Percentiles rank a stretch among this genome's conserved stretches.
Evolutionary conservation across 768 basidiomycete genomes (phyloP).

Genomic region (Podaxis sp.): DNA sequence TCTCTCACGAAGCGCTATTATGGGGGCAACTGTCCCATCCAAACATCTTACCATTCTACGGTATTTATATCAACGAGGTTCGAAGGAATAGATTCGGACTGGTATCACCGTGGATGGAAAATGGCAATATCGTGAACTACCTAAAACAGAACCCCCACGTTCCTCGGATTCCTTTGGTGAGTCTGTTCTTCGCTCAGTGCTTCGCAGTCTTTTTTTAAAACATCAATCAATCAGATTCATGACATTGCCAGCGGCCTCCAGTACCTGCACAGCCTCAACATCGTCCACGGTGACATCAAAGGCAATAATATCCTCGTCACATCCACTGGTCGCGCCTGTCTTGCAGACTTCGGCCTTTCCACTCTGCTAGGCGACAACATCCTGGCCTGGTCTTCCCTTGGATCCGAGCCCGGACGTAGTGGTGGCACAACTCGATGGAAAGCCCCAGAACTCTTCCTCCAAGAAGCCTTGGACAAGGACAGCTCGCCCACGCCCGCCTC

Average conservation of each 20-base stretch:
- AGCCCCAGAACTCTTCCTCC: constrained; percentile 18
- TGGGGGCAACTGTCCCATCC: constrained; percentile 20
- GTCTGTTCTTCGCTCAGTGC: not conserved
- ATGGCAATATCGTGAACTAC: constrained; percentile 18
- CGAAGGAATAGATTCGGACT: constrained; percentile 14
- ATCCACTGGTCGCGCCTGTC: constrained; percentile 12
- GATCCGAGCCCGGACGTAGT: not conserved
- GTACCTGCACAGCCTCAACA: constrained; percentile 16
- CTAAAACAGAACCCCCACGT: constrained; percentile 11
- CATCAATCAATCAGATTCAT: constrained; percentile 10
- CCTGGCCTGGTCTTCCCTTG: constrained; percentile 16
- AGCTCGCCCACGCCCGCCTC: constrained; percentile 3
- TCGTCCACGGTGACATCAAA: constrained; percentile 19
- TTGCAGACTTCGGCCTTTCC: constrained; percentile 18
- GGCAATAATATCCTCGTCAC: constrained; percentile 18
- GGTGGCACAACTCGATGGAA: constrained; percentile 21
- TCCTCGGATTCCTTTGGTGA: constrained; percentile 14
- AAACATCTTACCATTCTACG: constrained; percentile 22
- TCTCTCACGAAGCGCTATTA: constrained; percentile 18
- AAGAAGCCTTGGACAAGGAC: constrained; percentile 6
- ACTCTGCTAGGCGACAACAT: constrained; percentile 18
- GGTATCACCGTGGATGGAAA: constrained; percentile 22
- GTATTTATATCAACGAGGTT: constrained; percentile 15
- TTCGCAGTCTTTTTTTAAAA: too few species aligned
- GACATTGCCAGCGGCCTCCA: constrained; percentile 17